Conservation (phyloP, 768 basidiomycete genomes). For the Crepidotus variabilis region DNA sequence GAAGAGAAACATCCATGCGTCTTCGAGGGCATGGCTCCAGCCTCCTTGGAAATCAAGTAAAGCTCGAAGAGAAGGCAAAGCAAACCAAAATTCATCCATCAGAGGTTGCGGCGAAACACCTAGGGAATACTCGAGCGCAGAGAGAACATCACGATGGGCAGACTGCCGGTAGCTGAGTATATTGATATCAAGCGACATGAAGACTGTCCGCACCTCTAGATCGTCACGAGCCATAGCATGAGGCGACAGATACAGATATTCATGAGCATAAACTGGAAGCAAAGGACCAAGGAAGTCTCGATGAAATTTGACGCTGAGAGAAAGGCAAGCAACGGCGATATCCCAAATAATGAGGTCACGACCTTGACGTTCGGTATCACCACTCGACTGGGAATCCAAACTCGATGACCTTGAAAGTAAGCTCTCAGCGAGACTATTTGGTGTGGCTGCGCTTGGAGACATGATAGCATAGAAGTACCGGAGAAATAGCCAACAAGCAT, state of each 20-base stretch:
- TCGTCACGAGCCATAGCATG: slow-evolving; percentile 40
- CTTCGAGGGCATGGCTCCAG: slow-evolving; percentile 42
- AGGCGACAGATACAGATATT: slow-evolving; percentile 49
- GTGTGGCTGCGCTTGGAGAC: slow-evolving; percentile 2
- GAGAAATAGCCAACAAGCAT: slow-evolving; percentile 57
- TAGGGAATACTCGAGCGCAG: slow-evolving; percentile 41
- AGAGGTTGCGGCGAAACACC: slow-evolving; percentile 53
- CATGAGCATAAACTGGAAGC: slow-evolving; percentile 43
- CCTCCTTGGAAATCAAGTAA: slow-evolving; percentile 36
- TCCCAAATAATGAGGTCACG: slow-evolving; percentile 48
- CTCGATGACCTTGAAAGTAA: slow-evolving; percentile 1
- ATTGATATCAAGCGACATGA: neutral
- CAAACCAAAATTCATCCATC: slow-evolving; percentile 56
- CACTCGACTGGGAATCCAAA: slow-evolving; percentile 3
- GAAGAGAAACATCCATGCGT: slow-evolving; percentile 50
- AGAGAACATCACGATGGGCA: slow-evolving; percentile 54
- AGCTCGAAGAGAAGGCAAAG: slow-evolving; percentile 46
- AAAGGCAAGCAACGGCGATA: slow-evolving; percentile 52
- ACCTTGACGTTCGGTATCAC: slow-evolving; percentile 22
- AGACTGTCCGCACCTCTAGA: slow-evolving; percentile 43
- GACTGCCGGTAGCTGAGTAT: slow-evolving; percentile 29
- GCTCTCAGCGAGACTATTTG: neutral
- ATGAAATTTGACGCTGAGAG: slow-evolving; percentile 65
- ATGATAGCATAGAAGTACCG: slow-evolving; percentile 49
- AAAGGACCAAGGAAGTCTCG: slow-evolving; percentile 60